Conservation (phyloP, 495 filamentous ascomycete genomes). For the Aspergillus baeticus region DNA sequence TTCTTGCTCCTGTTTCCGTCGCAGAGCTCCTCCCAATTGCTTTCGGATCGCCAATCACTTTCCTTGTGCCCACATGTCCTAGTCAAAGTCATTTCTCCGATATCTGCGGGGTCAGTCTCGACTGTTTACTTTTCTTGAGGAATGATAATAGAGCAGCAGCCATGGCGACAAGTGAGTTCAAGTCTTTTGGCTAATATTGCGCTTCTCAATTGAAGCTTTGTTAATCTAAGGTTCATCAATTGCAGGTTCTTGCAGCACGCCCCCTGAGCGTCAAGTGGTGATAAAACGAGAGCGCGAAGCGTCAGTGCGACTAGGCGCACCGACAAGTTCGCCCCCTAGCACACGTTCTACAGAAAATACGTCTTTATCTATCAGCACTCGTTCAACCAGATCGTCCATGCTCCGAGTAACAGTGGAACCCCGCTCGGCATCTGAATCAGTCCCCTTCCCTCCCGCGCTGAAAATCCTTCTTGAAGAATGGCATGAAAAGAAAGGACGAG, state of each 20-base stretch:
- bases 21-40: too few relatives aligned
- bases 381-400: neutral
- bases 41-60: too few relatives aligned
- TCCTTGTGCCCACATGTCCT: too few relatives aligned
- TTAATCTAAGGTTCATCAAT: too few relatives aligned
- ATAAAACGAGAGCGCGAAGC: constrained; percentile 1
- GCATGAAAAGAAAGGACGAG: constrained; percentile 12
- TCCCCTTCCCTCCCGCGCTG: constrained; percentile 1
- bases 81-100: too few relatives aligned
- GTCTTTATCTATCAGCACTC: too few relatives aligned
- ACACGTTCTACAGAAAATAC: neutral
- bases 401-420: neutral
- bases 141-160: neutral
- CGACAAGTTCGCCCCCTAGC: neutral
- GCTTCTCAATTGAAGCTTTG: too few relatives aligned
- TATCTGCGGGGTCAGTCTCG: neutral
- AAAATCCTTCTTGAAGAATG: constrained; percentile 9
- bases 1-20: too few relatives aligned
- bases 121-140: neutral
- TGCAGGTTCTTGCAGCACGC: neutral
- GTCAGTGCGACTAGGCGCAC: neutral
- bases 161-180: neutral
- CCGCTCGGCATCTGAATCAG: neutral
- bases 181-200: neutral
- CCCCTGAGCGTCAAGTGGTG: neutral